These are phyloP conservation scores for Apiotrichum porosum DNA, from an alignment of 1,284 basidiomycete species.

Conservation along the genomic window DNA sequence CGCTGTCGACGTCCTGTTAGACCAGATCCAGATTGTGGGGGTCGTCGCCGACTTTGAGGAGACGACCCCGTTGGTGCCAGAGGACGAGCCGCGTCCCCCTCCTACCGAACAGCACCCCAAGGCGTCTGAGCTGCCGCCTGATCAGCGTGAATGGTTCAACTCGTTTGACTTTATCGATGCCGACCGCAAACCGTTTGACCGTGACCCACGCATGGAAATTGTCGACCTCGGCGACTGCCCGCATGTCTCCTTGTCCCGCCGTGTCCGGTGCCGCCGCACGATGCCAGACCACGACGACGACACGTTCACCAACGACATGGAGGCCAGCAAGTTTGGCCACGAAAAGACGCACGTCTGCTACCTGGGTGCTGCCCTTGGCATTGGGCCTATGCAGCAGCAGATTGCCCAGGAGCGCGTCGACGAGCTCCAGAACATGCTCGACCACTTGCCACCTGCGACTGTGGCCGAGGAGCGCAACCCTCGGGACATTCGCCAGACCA, in stretches of 20 bases:
- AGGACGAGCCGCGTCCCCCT: neutral
- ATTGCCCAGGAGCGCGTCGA: conserved; percentile 57
- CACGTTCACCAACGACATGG: conserved; percentile 16
- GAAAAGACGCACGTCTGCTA: conserved; percentile 83
- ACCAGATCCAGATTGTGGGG: conserved; percentile 71
- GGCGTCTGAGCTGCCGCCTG: conserved; percentile 28
- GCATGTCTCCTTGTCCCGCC: conserved; percentile 76
- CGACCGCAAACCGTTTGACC: conserved; percentile 59
- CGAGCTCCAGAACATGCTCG: conserved; percentile 25
- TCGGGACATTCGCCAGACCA: neutral
- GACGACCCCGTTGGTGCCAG: conserved; percentile 31
- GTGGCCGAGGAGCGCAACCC: neutral
- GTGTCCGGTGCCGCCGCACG: conserved; percentile 39
- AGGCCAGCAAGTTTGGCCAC: conserved; percentile 75
- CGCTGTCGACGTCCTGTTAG: conserved; percentile 80
- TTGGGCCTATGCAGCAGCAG: conserved; percentile 64
- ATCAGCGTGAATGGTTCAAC: conserved; percentile 65
- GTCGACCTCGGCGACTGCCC: conserved; percentile 72
- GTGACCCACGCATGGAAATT: conserved; percentile 62
- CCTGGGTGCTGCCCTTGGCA: conserved; percentile 61
- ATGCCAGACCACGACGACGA: conserved; percentile 42
- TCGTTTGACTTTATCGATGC: conserved; percentile 78
- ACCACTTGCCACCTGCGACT: neutral
- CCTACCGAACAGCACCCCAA: conserved; percentile 7
- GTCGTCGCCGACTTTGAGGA: conserved; percentile 74